These are phyloP conservation scores for Leersia perrieri DNA, from an alignment of 176 grass and related monocot species.

Conservation along the genomic window DNA sequence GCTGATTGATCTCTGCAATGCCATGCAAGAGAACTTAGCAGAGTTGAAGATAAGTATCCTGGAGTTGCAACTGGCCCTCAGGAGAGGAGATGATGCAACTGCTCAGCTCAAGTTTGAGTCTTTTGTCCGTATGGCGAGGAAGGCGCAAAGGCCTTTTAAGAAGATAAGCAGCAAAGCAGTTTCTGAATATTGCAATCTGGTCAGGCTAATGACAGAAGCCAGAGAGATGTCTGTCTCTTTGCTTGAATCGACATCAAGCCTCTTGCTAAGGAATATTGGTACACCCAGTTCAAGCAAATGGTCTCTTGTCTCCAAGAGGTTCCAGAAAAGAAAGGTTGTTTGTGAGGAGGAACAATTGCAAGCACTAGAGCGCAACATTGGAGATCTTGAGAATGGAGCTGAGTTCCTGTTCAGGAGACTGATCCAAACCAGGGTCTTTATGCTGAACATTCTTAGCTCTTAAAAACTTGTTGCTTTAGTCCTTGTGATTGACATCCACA, in stretches of 20 bases:
- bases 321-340: conserved; percentile 34
- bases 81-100: conserved; percentile 11
- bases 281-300: conserved; percentile 24
- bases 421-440: conserved; percentile 46
- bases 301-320: conserved; percentile 43
- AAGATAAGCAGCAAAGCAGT: conserved; percentile 14
- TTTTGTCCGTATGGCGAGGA: conserved; percentile 15
- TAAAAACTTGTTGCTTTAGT: background rate
- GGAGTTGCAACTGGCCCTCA: conserved; percentile 32
- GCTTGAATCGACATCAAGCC: conserved; percentile 8
- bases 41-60: conserved; percentile 27
- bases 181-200: background rate
- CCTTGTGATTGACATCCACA: background rate
- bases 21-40: conserved; percentile 25
- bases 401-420: conserved; percentile 34
- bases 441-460: conserved; percentile 49
- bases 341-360: conserved; percentile 44
- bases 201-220: conserved; percentile 26
- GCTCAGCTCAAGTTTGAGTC: conserved; percentile 28
- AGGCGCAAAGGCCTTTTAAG: conserved; percentile 38
- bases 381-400: conserved; percentile 24
- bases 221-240: conserved; percentile 29
- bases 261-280: conserved; percentile 26
- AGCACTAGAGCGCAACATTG: conserved; percentile 33
- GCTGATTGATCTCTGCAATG: conserved; percentile 38